Percentiles rank a stretch among this genome's conserved stretches.
phyloP scores from a whole-genome alignment of 2,329 filamentous ascomycete species.

The Pyrenophora graminea region DNA sequence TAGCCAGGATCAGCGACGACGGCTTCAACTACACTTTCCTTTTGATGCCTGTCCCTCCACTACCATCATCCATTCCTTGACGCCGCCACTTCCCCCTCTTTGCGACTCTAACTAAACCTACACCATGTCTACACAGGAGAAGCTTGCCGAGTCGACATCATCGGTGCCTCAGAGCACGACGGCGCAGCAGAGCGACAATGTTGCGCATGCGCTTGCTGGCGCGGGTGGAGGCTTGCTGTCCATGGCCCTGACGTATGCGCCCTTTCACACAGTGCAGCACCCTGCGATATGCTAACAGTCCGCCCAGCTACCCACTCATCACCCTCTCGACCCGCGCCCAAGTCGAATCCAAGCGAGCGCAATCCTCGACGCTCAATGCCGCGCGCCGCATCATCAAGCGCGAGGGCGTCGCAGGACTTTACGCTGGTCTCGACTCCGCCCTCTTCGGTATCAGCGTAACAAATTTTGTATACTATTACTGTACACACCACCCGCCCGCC shows the following conservation, averaged over 20 bases:
- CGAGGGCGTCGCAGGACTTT: conserved; percentile 86
- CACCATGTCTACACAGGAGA: conserved; percentile 41
- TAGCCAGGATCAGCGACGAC: neutral
- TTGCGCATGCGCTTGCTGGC: conserved; percentile 90
- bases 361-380: conserved; percentile 81
- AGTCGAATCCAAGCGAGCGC: conserved; percentile 92
- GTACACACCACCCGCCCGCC: conserved; percentile 44
- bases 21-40: conserved; percentile 17
- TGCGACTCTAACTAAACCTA: neutral
- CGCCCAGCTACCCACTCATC: conserved; percentile 83
- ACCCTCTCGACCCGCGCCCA: conserved; percentile 96
- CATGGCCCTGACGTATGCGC: conserved; percentile 84
- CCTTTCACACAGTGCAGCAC: neutral
- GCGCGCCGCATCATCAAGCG: conserved; percentile 85
- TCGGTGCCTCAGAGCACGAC: conserved; percentile 60
- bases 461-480: conserved; percentile 99
- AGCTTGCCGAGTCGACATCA: conserved; percentile 43
- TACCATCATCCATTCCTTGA: neutral
- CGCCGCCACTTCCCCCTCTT: conserved; percentile 10
- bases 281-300: conserved; percentile 10
- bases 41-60: neutral
- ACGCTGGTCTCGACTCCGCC: conserved; percentile 89
- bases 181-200: conserved; percentile 89
- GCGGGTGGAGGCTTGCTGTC: conserved; percentile 92
- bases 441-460: conserved; percentile 97